These are phyloP conservation scores for Termitomyces sp. DNA, from an alignment of 1,284 basidiomycete species.

Conservation along the genomic window DNA sequence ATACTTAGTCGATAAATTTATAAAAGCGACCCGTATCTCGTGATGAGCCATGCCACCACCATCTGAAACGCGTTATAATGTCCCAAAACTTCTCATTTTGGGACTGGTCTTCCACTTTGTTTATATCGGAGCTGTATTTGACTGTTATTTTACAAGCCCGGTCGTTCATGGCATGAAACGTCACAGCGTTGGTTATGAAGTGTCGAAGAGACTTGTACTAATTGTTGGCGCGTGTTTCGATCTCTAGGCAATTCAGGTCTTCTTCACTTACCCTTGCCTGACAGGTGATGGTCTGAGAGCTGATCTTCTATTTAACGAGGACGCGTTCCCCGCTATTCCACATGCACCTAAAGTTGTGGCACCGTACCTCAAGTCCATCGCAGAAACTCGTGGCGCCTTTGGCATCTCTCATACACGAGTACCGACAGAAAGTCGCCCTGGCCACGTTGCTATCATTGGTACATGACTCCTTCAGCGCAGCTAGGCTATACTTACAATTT, in stretches of 20 bases:
- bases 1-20: background rate
- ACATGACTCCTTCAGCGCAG: background rate
- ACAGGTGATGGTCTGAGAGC: conserved; percentile 80
- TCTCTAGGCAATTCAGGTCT: background rate
- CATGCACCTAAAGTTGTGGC: conserved; percentile 62
- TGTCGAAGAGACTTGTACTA: conserved; percentile 73
- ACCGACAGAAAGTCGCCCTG: conserved; percentile 85
- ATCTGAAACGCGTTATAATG: conserved; percentile 27
- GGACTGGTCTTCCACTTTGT: conserved; percentile 74
- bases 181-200: conserved; percentile 38
- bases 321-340: conserved; percentile 53
- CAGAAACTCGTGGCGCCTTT: conserved; percentile 67
- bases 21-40: background rate
- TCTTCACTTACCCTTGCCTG: background rate
- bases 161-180: conserved; percentile 71
- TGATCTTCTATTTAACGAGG: conserved; percentile 70
- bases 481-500: background rate
- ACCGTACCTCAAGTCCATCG: conserved; percentile 68
- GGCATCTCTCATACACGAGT: conserved; percentile 86
- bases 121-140: conserved; percentile 76
- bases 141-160: conserved; percentile 85
- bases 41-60: conserved; percentile 8
- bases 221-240: conserved; percentile 60
- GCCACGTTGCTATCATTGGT: conserved; percentile 88
- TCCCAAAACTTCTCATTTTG: conserved; percentile 46